phyloP scores from a whole-genome alignment of 2,329 filamentous ascomycete genomes.

The Mariannaea sp. region DNA sequence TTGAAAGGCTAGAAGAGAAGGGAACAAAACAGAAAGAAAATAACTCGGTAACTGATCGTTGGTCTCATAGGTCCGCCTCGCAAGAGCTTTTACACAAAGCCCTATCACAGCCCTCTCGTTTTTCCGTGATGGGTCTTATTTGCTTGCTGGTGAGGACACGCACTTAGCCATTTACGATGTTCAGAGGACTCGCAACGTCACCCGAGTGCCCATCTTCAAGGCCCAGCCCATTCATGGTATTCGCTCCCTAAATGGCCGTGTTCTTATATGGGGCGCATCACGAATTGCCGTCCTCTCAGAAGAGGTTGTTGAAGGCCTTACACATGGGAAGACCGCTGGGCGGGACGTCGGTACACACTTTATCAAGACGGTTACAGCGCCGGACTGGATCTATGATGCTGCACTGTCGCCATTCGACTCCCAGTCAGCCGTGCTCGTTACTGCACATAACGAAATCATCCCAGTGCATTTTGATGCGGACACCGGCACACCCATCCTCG shows the following conservation, averaged over 20 bases:
- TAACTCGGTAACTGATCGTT: not conserved
- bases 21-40: too few relatives aligned
- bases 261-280: conserved; percentile 74
- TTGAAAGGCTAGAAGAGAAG: too few relatives aligned
- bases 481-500: conserved; percentile 47
- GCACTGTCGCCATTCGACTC: conserved; percentile 53
- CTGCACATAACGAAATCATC: conserved; percentile 84
- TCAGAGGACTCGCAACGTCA: conserved; percentile 43
- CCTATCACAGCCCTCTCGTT: conserved; percentile 67
- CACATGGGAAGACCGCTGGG: not conserved
- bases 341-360: conserved; percentile 20
- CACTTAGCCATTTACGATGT: conserved; percentile 59
- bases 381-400: conserved; percentile 81
- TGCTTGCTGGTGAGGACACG: conserved; percentile 66
- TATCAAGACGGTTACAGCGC: conserved; percentile 51
- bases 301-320: conserved; percentile 33
- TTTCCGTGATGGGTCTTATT: conserved; percentile 46
- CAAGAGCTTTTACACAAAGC: conserved; percentile 50
- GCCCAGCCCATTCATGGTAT: conserved; percentile 79
- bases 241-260: conserved; percentile 45
- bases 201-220: conserved; percentile 60
- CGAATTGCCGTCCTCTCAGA: conserved; percentile 53
- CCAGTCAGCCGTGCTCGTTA: conserved; percentile 66
- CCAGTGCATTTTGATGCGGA: conserved; percentile 48
- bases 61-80: conserved; percentile 26